phyloP scores from a whole-genome alignment of 2,329 filamentous ascomycete species.

The Aspergillus felis region DNA sequence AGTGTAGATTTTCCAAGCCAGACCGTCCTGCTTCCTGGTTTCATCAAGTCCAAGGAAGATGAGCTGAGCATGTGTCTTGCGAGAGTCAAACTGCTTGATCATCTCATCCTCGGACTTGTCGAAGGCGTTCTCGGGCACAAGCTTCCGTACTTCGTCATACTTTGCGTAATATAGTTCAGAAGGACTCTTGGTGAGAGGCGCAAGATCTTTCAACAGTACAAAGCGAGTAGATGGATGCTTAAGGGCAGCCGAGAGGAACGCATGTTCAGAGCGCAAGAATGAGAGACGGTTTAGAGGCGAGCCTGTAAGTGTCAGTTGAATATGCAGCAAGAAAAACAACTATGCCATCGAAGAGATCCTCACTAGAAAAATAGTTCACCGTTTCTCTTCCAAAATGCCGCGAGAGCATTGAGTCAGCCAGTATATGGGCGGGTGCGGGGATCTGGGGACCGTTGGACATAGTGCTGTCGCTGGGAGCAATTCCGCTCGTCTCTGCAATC shows the following conservation, averaged over 20 bases:
- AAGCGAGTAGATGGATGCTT: constrained; percentile 54
- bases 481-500: background rate
- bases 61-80: constrained; percentile 62
- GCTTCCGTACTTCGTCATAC: constrained; percentile 62
- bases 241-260: constrained; percentile 47
- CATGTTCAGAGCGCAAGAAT: constrained; percentile 46
- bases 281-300: constrained; percentile 49
- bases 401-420: constrained; percentile 54
- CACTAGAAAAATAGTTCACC: constrained; percentile 50
- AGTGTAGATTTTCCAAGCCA: constrained; percentile 57
- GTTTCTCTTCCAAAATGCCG: constrained; percentile 49
- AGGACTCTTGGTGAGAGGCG: constrained; percentile 63
- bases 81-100: constrained; percentile 70
- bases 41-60: constrained; percentile 86
- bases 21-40: constrained; percentile 39
- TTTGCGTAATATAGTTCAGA: constrained; percentile 64
- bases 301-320: constrained; percentile 26
- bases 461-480: constrained; percentile 6
- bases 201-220: constrained; percentile 73
- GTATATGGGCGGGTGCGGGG: constrained; percentile 56
- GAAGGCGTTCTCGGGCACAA: constrained; percentile 72
- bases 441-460: constrained; percentile 38
- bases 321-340: background rate
- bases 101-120: constrained; percentile 66
- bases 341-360: constrained; percentile 1